phyloP scores from a whole-genome alignment of 116 monocot species.

The Papilionanthe hybrid region DNA sequence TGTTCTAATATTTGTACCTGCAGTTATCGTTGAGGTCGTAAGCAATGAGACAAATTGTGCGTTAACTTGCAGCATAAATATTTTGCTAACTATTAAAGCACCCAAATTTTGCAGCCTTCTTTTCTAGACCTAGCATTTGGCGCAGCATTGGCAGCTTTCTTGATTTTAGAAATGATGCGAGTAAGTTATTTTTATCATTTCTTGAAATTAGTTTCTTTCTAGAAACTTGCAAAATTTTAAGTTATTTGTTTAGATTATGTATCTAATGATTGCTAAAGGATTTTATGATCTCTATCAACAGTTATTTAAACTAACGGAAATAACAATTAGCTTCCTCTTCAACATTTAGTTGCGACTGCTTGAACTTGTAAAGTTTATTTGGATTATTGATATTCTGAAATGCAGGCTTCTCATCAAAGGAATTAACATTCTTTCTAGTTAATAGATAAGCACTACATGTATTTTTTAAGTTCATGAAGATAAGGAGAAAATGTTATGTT shows the following conservation, averaged over 20 bases:
- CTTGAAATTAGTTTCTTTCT: neutral
- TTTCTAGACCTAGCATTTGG: conserved; percentile 98
- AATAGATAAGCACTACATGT: neutral
- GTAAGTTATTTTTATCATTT: conserved; percentile 35
- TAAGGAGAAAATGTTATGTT: too few relatives aligned
- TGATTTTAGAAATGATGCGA: conserved; percentile 84
- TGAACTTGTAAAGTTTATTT: neutral
- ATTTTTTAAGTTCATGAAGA: neutral
- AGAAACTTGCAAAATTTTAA: neutral
- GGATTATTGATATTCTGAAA: neutral
- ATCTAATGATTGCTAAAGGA: neutral
- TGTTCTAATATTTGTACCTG: conserved; percentile 87
- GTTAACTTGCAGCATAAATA: neutral
- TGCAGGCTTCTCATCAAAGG: neutral
- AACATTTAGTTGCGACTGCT: neutral
- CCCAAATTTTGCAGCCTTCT: conserved; percentile 50
- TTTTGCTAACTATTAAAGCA: conserved; percentile 5
- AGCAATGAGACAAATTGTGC: neutral
- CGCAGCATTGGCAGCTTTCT: conserved; percentile 81
- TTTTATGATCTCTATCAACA: neutral
- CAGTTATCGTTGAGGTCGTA: conserved; percentile 79
- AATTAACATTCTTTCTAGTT: neutral
- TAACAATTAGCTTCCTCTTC: neutral
- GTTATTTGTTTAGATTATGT: neutral
- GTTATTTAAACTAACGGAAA: neutral